These are phyloP conservation scores for Trichosporon coremiiforme DNA, from an alignment of 1,284 basidiomycete species.

Conservation along the genomic window DNA sequence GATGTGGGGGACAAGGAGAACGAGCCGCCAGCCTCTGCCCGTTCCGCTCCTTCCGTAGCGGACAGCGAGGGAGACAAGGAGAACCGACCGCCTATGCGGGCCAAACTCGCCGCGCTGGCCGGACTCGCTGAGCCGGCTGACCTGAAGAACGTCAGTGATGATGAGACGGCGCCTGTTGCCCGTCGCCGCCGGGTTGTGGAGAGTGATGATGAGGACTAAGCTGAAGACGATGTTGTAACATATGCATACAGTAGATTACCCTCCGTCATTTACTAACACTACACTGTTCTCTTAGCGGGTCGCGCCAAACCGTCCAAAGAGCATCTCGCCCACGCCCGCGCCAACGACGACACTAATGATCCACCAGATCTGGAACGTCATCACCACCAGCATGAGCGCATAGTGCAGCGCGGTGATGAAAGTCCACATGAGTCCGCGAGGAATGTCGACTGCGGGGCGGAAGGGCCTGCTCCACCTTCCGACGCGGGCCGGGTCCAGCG, in stretches of 20 bases:
- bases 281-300: constrained; percentile 8
- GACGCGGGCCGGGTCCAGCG: constrained; percentile 32
- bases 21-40: not conserved
- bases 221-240: constrained; percentile 28
- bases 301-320: constrained; percentile 47
- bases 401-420: constrained; percentile 45
- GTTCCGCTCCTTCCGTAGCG: not conserved
- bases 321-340: constrained; percentile 44
- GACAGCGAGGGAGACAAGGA: constrained; percentile 1
- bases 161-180: not conserved
- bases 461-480: constrained; percentile 44
- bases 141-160: not conserved
- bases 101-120: not conserved
- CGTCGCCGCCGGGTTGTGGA: not conserved
- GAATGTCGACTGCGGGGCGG: constrained; percentile 40
- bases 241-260: constrained; percentile 23
- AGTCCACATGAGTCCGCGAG: constrained; percentile 42
- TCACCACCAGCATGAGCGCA: constrained; percentile 50
- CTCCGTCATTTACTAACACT: not conserved
- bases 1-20: not conserved
- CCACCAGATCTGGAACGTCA: constrained; percentile 56
- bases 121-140: not conserved
- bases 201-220: constrained; percentile 2
- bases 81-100: not conserved
- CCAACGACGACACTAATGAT: constrained; percentile 50